Evolutionary conservation across 2,329 filamentous ascomycete genomes (phyloP).

Genomic region (Beauveria medogensis): DNA sequence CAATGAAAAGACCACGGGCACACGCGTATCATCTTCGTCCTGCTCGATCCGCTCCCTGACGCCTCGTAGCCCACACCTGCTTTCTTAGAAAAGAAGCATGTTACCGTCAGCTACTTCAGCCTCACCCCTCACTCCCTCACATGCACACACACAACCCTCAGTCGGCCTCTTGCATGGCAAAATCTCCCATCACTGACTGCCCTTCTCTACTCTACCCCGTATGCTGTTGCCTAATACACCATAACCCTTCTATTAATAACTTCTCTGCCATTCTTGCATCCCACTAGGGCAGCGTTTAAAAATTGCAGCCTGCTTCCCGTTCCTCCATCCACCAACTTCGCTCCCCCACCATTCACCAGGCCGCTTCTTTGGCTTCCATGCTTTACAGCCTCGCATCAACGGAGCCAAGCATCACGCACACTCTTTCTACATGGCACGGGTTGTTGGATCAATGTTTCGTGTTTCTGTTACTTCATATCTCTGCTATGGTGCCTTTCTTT

Average conservation of each 20-base stretch:
- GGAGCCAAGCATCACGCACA: neutral
- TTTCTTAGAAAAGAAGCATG: too few species aligned
- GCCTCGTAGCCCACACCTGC: too few species aligned
- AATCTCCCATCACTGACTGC: too few species aligned
- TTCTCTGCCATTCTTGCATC: neutral
- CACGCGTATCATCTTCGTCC: too few species aligned
- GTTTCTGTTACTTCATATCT: slow-evolving; percentile 11
- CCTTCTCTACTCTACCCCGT: too few species aligned
- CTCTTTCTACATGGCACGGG: neutral
- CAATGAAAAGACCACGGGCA: too few species aligned
- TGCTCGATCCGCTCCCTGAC: too few species aligned
- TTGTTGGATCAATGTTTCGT: slow-evolving; percentile 11
- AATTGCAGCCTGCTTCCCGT: slow-evolving; percentile 3
- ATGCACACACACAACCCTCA: neutral
- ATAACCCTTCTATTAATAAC: neutral
- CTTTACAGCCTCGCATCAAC: neutral
- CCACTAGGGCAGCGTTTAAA: neutral
- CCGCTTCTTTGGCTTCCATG: neutral
- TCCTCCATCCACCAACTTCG: neutral
- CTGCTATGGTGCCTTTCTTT: neutral
- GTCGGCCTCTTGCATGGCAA: neutral
- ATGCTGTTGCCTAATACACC: neutral
- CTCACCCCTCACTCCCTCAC: neutral
- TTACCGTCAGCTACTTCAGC: neutral
- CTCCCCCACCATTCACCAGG: neutral